A percentile compares a stretch with the other conserved stretches of the same genome.
These are phyloP conservation scores for Lactifluus rugatus DNA, from an alignment of 768 basidiomycete species.

Conservation along the genomic window DNA sequence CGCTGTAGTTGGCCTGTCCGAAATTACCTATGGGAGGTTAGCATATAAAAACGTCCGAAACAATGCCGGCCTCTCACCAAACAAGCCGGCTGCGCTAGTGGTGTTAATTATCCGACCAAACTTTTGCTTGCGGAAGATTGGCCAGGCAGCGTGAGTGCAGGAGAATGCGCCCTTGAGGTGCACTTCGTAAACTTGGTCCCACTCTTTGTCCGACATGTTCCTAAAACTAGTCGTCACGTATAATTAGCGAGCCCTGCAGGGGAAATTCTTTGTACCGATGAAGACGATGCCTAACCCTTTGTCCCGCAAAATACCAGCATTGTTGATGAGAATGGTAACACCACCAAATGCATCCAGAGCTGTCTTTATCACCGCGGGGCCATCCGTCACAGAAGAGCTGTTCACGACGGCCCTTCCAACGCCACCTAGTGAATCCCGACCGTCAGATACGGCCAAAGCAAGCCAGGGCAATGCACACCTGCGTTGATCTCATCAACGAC, in stretches of 20 bases:
- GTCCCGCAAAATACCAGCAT: constrained; percentile 84
- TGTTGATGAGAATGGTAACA: constrained; percentile 88
- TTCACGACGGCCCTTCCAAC: constrained; percentile 87
- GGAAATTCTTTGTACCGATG: not conserved
- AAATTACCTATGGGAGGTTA: constrained; percentile 57
- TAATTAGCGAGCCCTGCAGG: not conserved
- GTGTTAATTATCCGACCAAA: constrained; percentile 93
- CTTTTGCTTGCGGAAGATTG: constrained; percentile 87
- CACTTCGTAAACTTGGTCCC: constrained; percentile 80
- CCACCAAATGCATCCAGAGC: constrained; percentile 80
- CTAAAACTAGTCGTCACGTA: constrained; percentile 54
- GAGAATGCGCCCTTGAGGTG: constrained; percentile 92
- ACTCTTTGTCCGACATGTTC: constrained; percentile 94
- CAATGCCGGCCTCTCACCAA: constrained; percentile 40
- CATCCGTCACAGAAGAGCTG: constrained; percentile 79
- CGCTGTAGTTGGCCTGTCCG: constrained; percentile 96
- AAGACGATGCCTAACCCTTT: constrained; percentile 46
- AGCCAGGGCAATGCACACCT: constrained; percentile 37
- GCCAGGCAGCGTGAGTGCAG: constrained; percentile 94
- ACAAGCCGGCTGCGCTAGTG: constrained; percentile 89
- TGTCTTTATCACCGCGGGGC: constrained; percentile 73
- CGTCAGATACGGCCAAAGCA: not conserved
- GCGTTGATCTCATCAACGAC: constrained; percentile 83
- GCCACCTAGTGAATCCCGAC: constrained; percentile 28
- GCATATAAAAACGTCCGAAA: not conserved